A percentile compares a stretch with the other conserved stretches of the same genome.
These are phyloP conservation scores for Cucurbitaria berberidis DNA, from an alignment of 2,329 filamentous ascomycete species.

Conservation along the genomic window DNA sequence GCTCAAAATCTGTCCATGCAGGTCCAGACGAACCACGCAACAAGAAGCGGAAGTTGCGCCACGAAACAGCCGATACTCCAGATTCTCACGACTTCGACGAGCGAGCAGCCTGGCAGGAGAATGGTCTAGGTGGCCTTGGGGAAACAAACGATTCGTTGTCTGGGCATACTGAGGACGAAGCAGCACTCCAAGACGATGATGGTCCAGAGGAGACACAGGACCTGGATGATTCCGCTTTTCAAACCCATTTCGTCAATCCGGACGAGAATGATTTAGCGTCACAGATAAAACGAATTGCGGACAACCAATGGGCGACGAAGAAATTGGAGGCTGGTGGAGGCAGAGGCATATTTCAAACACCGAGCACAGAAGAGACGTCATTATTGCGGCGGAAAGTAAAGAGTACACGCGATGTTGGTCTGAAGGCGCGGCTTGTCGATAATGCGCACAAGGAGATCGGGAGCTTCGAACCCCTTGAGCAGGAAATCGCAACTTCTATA, in stretches of 20 bases:
- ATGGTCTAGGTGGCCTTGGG: neutral
- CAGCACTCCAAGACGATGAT: slow-evolving; percentile 2
- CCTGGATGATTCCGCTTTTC: slow-evolving; percentile 66
- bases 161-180: neutral
- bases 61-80: slow-evolving; percentile 12
- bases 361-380: slow-evolving; percentile 24
- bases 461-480: slow-evolving; percentile 67
- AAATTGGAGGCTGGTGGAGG: slow-evolving; percentile 43
- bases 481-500: slow-evolving; percentile 70
- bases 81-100: neutral
- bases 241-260: slow-evolving; percentile 75
- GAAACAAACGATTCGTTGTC: neutral
- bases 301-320: slow-evolving; percentile 57
- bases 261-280: slow-evolving; percentile 66
- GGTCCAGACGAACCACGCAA: slow-evolving; percentile 53
- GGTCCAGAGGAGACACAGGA: neutral
- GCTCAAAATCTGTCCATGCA: slow-evolving; percentile 43
- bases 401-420: slow-evolving; percentile 33
- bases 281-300: slow-evolving; percentile 55
- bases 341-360: slow-evolving; percentile 37
- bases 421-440: slow-evolving; percentile 42
- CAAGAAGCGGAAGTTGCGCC: slow-evolving; percentile 61
- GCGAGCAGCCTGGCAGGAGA: slow-evolving; percentile 3
- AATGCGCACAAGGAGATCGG: slow-evolving; percentile 42
- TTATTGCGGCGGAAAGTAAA: slow-evolving; percentile 28